A percentile compares a stretch with the other conserved stretches of the same genome.
Conservation (phyloP, 2,329 filamentous ascomycete genomes). For the Fusarium dimerum region DNA sequence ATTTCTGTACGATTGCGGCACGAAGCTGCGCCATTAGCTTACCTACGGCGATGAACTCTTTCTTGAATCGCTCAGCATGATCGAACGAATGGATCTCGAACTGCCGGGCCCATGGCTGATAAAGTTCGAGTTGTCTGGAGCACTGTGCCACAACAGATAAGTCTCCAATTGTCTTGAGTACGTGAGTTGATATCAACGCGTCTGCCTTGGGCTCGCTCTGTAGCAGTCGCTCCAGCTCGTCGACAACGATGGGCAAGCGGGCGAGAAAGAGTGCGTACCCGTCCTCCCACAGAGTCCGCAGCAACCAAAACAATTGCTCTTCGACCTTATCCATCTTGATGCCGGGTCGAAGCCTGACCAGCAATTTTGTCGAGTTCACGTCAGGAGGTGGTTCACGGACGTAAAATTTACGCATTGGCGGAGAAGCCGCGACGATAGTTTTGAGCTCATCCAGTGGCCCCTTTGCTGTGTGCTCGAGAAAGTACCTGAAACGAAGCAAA, state of each 20-base stretch:
- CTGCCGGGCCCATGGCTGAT: slow-evolving; percentile 48
- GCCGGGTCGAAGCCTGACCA: slow-evolving; percentile 11
- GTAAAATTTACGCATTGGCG: slow-evolving; percentile 40
- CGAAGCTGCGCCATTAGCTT: slow-evolving; percentile 12
- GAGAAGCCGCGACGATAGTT: slow-evolving; percentile 36
- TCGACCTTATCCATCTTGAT: slow-evolving; percentile 22
- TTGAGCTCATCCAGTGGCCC: slow-evolving; percentile 30
- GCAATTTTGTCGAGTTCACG: slow-evolving; percentile 23
- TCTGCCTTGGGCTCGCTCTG: slow-evolving; percentile 37
- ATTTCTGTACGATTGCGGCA: slow-evolving; percentile 12
- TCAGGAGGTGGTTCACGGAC: slow-evolving; percentile 29
- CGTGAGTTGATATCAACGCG: slow-evolving; percentile 39
- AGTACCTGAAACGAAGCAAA: slow-evolving; percentile 42
- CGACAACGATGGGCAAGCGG: slow-evolving; percentile 40
- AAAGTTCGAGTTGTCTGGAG: slow-evolving; percentile 45
- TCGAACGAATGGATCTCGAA: slow-evolving; percentile 37
- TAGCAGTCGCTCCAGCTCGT: slow-evolving; percentile 50
- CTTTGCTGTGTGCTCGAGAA: slow-evolving; percentile 35
- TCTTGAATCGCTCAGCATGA: slow-evolving; percentile 24
- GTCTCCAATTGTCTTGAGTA: slow-evolving; percentile 42
- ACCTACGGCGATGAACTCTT: slow-evolving; percentile 23
- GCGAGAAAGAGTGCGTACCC: slow-evolving; percentile 31
- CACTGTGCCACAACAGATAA: slow-evolving; percentile 48
- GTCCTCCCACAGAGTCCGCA: slow-evolving; percentile 41
- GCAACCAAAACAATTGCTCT: slow-evolving; percentile 37